Base-by-base conservation (phyloP, 768 basidiomycete genomes). In the Tylopilus felleus region DNA sequence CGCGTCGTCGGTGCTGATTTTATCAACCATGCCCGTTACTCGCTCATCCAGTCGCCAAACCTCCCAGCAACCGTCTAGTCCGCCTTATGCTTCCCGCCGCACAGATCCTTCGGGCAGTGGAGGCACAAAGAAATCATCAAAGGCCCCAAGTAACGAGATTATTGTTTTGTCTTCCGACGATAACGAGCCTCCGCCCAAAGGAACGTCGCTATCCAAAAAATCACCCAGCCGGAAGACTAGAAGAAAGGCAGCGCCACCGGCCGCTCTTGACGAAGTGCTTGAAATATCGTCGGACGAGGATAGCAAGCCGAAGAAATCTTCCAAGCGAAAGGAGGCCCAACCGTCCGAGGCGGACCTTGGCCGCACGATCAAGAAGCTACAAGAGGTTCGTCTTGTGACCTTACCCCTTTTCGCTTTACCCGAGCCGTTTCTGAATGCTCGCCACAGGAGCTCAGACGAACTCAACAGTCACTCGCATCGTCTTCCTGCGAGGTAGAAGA, bases 201-300 rank as follows among this genome's bases (percentile, higher is more conserved):
- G 58, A 57, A 57, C 35, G 14, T 19, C 51, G 28, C n/a, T 38
- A 1, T 40, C 53, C 8, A 68, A 62, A 45, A 62, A 49, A 31
- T 36, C 57, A 1, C n/a, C 55, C 22, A 29, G 1, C 1, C 59
- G 59, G 17, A 12, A 35, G 1, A 14, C 21, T 8, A 71, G 28
- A 36, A 66, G 51, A 40, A 69, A 64, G 57, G 65, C 60, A 28
- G 60, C 39, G 25, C 52, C 45, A 16, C 49, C 42, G 19, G 52
- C 40, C 56, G 60, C 47, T 53, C 54, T 55, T 31, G 59, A 56
- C 5, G 80, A 82, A 19, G 67, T 82, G 19, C 77, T 83, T 47
- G 82, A 84, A 63, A 79, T 84, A 51, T 80, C 79, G 1, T 81
- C 80, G n/a, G 80, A 80, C 25, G 82, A 84, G 16, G 82, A 81